phyloP scores from a whole-genome alignment of 2,329 filamentous ascomycete genomes.

The Chrysoporthe cubensis region DNA sequence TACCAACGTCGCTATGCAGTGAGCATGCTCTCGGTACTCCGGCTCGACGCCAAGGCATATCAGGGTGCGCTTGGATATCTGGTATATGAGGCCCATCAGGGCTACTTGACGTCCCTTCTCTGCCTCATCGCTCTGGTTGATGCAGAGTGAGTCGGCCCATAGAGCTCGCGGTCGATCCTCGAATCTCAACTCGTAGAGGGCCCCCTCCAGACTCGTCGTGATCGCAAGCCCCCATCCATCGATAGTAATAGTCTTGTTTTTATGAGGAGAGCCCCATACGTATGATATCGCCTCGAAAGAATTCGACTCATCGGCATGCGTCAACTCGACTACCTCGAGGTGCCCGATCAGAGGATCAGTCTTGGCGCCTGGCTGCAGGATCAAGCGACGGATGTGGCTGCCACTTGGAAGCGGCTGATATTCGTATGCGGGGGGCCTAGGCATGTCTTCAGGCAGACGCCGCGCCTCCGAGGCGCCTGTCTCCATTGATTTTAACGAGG shows the following conservation, averaged over 20 bases:
- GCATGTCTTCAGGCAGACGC: no score
- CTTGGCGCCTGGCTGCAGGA: background rate
- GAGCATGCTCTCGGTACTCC: background rate
- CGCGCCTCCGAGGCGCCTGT: background rate
- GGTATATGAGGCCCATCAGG: slow-evolving; percentile 5
- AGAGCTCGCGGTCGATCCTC: background rate
- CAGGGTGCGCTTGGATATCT: background rate
- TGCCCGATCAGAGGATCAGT: background rate
- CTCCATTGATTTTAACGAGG: background rate
- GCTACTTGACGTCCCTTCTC: background rate
- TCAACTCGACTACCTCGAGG: background rate
- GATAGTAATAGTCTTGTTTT: background rate
- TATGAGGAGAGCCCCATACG: background rate
- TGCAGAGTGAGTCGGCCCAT: slow-evolving; percentile 7
- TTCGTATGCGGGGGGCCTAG: no score
- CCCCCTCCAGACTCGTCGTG: background rate
- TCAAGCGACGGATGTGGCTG: background rate
- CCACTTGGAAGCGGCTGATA: background rate
- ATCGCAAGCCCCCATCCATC: background rate
- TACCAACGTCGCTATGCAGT: background rate
- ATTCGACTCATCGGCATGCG: background rate
- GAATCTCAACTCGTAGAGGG: background rate
- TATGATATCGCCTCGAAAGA: background rate
- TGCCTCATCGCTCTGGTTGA: slow-evolving; percentile 1
- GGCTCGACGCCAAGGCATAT: background rate